These are phyloP conservation scores for Glycine latifolia DNA, from an alignment of 306 rosid species.

Conservation along the genomic window DNA sequence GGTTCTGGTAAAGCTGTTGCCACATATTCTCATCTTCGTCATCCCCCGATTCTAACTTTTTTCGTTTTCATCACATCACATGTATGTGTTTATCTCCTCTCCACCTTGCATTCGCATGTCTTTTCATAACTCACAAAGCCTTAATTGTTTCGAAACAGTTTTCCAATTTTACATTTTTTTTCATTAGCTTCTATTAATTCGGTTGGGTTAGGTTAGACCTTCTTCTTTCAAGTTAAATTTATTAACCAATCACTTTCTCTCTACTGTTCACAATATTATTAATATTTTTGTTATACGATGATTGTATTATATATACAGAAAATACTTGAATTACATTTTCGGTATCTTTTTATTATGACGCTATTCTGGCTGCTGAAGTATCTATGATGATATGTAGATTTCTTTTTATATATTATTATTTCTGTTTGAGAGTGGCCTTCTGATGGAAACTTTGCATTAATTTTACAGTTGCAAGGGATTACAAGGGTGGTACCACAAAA, in stretches of 20 bases:
- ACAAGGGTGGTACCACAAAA: constrained; percentile 37
- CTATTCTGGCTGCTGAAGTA: background rate
- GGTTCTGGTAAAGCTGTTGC: constrained; percentile 33
- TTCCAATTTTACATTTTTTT: background rate
- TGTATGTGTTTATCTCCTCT: constrained; percentile 18
- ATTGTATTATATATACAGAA: background rate
- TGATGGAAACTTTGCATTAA: constrained; percentile 36
- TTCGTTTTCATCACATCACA: constrained; percentile 41
- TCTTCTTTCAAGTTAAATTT: background rate
- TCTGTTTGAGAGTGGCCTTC: constrained; percentile 6
- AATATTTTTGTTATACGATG: background rate
- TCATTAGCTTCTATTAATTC: constrained; percentile 13
- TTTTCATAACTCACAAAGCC: constrained; percentile 13
- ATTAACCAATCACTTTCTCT: background rate
- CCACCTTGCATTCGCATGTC: background rate
- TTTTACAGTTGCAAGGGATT: constrained; percentile 49
- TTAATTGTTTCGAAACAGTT: background rate
- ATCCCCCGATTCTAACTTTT: constrained; percentile 32
- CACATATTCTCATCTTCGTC: constrained; percentile 49
- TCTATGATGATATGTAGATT: background rate
- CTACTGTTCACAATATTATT: background rate
- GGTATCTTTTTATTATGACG: background rate
- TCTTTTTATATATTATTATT: background rate
- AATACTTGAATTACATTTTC: background rate
- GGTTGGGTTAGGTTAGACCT: constrained; percentile 32